Base-by-base conservation (phyloP, 2,329 filamentous ascomycete genomes). In the Fusarium sp. region DNA sequence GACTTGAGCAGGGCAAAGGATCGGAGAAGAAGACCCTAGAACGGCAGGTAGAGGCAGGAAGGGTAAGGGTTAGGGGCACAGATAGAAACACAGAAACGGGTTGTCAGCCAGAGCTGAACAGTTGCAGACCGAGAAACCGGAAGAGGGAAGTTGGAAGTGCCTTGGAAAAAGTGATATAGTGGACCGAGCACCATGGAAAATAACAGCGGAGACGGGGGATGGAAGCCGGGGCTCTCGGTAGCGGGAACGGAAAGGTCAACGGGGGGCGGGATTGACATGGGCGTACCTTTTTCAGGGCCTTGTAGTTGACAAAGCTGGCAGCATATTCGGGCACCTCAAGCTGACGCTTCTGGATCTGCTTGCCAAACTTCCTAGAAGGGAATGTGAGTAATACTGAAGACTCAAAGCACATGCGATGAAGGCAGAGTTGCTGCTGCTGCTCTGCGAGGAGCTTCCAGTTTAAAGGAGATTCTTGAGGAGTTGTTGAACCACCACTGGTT, bases 281-380 rank as follows among this genome's bases (percentile, higher is more conserved):
- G 44, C 82, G 68, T 78, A 97, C 96, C 93, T 98, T 98, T 83
- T 99, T 99, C 74, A 99, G 86, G 64, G 94, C 95, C 84, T 99
- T 99, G 86, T 99, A 99, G 83, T 99, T 98, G 75, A 98, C 95
- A 79, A 99, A 99, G 82, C 95, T 98, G 71, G 95, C 94, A 67
- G 96, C 95, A 91, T 99, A 99, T 88, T 99, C 96, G 64, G 96
- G 96, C 64, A 99, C 95, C 81, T 99, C 96, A 77, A 99, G 93
- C 87, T 99, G 96, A 80, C 95, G 92, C 86, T 97, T 97, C 86
- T 98, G 96, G 74, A 99, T 97, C 80, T 98, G 94, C 86, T 99
- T 99, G 81, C 96, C 96, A 85, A 99, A 99, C 89, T 99, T 99
- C 96, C 95, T 99, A 76, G 68, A 62, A 53, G 11, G 52, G 44